Evolutionary conservation across 352 stramenopile genomes (phyloP).

Genomic region (Phytopythium kandeliae): DNA sequence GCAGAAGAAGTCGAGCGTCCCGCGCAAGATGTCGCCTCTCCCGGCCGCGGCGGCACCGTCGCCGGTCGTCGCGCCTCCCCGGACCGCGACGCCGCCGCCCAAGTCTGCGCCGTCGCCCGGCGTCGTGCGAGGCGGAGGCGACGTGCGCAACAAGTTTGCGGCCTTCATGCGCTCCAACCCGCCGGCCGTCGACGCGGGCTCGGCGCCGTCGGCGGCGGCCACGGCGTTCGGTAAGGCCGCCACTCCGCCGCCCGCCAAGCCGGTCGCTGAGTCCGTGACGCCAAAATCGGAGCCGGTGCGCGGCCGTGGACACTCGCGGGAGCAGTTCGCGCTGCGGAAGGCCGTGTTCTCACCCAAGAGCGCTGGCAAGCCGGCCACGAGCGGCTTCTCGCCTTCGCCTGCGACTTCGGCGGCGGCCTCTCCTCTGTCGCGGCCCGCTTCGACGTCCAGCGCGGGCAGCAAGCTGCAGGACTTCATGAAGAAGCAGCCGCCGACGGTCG

Average conservation of each 20-base stretch:
- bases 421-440: conserved; percentile 8
- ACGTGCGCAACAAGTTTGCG: conserved; percentile 73
- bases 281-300: conserved; percentile 22
- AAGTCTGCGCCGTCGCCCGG: conserved; percentile 13
- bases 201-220: conserved; percentile 7
- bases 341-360: conserved; percentile 49
- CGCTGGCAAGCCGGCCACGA: conserved; percentile 14
- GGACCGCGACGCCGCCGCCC: conserved; percentile 13
- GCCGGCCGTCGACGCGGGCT: conserved; percentile 26
- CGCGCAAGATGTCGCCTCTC: conserved; percentile 33
- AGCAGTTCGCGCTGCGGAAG: conserved; percentile 57
- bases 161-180: conserved; percentile 79
- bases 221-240: no score
- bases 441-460: conserved; percentile 25
- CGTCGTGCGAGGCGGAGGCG: conserved; percentile 8
- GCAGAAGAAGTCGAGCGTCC: conserved; percentile 34
- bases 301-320: conserved; percentile 25
- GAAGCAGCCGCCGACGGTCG: conserved; percentile 42
- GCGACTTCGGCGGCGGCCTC: conserved; percentile 8
- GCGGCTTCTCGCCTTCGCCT: conserved; percentile 4
- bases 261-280: conserved; percentile 10
- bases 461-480: conserved; percentile 80
- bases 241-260: no score
- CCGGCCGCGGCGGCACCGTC: conserved; percentile 13
- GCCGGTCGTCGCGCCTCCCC: conserved; percentile 18